These are phyloP conservation scores for Wickerhamomyces xylosicus DNA, from an alignment of 805 yeast genomes.

Conservation along the genomic window DNA sequence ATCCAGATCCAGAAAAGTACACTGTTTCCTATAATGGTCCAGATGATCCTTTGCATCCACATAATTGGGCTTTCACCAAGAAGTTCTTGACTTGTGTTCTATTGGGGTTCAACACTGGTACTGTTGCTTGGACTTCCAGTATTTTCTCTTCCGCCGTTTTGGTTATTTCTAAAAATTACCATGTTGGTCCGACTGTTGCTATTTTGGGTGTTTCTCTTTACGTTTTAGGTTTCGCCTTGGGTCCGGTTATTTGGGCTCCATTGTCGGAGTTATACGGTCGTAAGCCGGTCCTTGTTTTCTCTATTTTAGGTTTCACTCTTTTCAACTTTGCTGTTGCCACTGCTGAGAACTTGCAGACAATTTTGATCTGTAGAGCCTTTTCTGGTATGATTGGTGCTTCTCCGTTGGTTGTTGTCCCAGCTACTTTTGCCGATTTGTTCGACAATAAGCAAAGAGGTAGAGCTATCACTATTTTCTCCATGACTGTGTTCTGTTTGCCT, in stretches of 20 bases:
- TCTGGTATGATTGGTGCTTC: slow-evolving; percentile 80
- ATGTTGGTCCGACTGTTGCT: slow-evolving; percentile 59
- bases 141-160: slow-evolving; percentile 56
- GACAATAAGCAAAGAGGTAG: slow-evolving; percentile 58
- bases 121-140: slow-evolving; percentile 74
- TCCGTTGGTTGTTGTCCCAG: slow-evolving; percentile 79
- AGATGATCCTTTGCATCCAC: slow-evolving; percentile 71
- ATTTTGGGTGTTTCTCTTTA: slow-evolving; percentile 69
- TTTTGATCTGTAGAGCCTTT: slow-evolving; percentile 69
- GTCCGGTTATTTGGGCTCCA: slow-evolving; percentile 90
- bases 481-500: slow-evolving; percentile 74
- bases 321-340: slow-evolving; percentile 70
- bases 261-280: slow-evolving; percentile 73
- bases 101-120: slow-evolving; percentile 39
- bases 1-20: slow-evolving; percentile 57
- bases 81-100: slow-evolving; percentile 35
- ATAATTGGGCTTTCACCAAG: slow-evolving; percentile 52
- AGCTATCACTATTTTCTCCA: slow-evolving; percentile 61
- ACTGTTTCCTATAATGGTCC: slow-evolving; percentile 71
- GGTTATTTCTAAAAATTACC: slow-evolving; percentile 38
- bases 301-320: slow-evolving; percentile 43
- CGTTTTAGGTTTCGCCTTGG: slow-evolving; percentile 90
- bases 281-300: slow-evolving; percentile 44
- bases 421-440: slow-evolving; percentile 77
- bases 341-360: slow-evolving; percentile 69